Evolutionary conservation across 2,329 filamentous ascomycete species (phyloP).

Genomic region (Aspergillus calidoustus): DNA sequence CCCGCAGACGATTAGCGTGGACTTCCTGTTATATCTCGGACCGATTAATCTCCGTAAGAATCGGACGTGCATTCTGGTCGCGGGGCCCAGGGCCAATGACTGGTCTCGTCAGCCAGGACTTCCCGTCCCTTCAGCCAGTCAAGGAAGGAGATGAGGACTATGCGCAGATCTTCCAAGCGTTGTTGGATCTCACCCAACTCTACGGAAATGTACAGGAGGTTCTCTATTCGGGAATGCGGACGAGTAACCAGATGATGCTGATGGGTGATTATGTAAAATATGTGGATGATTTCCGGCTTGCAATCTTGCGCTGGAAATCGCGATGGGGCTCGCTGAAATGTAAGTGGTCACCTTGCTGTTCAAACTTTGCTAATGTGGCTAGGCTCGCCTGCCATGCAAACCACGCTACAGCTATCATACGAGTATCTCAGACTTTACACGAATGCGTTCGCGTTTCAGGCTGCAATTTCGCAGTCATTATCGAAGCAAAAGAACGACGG

Average conservation of each 20-base stretch:
- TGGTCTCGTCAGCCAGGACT: slow-evolving; percentile 67
- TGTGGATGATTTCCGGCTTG: slow-evolving; percentile 72
- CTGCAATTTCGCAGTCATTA: slow-evolving; percentile 62
- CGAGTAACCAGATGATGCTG: slow-evolving; percentile 70
- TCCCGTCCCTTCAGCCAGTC: slow-evolving; percentile 66
- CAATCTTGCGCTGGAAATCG: slow-evolving; percentile 72
- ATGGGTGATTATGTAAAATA: slow-evolving; percentile 76
- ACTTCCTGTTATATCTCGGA: slow-evolving; percentile 71
- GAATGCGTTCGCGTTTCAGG: slow-evolving; percentile 77
- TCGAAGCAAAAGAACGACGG: slow-evolving; percentile 43
- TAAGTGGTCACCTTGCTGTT: slow-evolving; percentile 36
- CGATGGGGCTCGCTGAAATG: slow-evolving; percentile 70
- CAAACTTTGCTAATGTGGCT: slow-evolving; percentile 21
- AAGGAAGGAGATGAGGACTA: slow-evolving; percentile 67
- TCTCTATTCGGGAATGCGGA: slow-evolving; percentile 71
- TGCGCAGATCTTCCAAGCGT: slow-evolving; percentile 71
- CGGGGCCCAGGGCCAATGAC: slow-evolving; percentile 71
- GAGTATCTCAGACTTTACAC: slow-evolving; percentile 75
- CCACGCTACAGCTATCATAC: slow-evolving; percentile 70
- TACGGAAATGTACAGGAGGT: slow-evolving; percentile 77
- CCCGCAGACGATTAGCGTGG: slow-evolving; percentile 70
- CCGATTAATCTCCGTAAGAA: slow-evolving; percentile 70
- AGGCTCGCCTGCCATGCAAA: slow-evolving; percentile 69
- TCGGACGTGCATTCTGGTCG: slow-evolving; percentile 76
- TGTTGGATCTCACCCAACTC: slow-evolving; percentile 71